Conservation (phyloP, 176 grass and related monocot genomes). For the Areca catechu region DNA sequence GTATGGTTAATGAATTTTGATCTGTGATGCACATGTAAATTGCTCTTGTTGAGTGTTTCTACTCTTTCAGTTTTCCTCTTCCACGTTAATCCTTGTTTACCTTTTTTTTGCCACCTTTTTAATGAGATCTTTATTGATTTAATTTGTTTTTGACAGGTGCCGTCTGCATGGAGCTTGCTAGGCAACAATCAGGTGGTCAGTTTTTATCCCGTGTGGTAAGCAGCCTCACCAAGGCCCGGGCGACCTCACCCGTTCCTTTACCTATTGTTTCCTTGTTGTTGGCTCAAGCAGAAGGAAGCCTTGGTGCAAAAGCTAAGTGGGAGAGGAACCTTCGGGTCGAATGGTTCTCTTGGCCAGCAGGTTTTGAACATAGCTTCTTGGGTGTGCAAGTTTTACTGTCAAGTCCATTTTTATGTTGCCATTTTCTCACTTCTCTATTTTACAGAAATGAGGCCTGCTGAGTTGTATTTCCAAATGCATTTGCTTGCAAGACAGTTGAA, state of each 20-base stretch:
- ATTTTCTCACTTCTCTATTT: not conserved
- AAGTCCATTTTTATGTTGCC: no score
- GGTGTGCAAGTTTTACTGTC: no score
- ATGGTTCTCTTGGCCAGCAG: slow-evolving; percentile 84
- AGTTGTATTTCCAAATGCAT: slow-evolving; percentile 94
- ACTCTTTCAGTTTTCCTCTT: not conserved
- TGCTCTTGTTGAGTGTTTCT: no score
- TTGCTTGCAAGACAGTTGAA: slow-evolving; percentile 46
- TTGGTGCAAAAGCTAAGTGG: slow-evolving; percentile 83
- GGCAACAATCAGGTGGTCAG: slow-evolving; percentile 53
- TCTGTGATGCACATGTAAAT: no score
- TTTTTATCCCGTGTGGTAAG: slow-evolving; percentile 50
- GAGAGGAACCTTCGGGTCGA: slow-evolving; percentile 78
- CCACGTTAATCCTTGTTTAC: not conserved
- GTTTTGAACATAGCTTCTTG: slow-evolving; percentile 23
- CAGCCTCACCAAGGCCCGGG: slow-evolving; percentile 71
- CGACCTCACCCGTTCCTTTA: slow-evolving; percentile 37
- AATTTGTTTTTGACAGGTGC: slow-evolving; percentile 39
- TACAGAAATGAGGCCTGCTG: slow-evolving; percentile 66
- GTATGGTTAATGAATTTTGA: no score
- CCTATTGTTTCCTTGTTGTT: slow-evolving; percentile 68
- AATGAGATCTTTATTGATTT: slow-evolving; percentile 1
- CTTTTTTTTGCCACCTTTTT: slow-evolving; percentile 1
- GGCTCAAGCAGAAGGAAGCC: slow-evolving; percentile 87
- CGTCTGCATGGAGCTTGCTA: slow-evolving; percentile 59